Evolutionary conservation across 208 protist species (phyloP).

Genomic region (Acanthamoeba polyphaga): DNA sequence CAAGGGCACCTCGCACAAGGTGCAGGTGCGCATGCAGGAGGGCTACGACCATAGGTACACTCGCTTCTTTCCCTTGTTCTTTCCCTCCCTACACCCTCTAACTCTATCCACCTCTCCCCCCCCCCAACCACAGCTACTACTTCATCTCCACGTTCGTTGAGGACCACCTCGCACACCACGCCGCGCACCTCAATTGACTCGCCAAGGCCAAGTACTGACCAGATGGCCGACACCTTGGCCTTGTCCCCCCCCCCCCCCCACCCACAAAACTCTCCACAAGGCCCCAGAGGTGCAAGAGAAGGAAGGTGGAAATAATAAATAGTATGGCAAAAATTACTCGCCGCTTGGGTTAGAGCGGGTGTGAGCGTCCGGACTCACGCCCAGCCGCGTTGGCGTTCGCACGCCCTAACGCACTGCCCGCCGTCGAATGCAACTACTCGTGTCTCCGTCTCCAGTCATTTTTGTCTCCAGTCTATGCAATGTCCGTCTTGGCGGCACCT

Average conservation of each 20-base stretch:
- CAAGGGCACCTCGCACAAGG: slow-evolving; percentile 1
- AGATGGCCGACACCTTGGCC: not conserved
- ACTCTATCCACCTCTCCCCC: not conserved
- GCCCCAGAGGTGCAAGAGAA: no score
- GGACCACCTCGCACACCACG: slow-evolving; percentile 85
- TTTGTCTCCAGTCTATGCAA: not conserved
- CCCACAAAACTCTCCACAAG: no score
- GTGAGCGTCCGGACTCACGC: no score
- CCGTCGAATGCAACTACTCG: no score
- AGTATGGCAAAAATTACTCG: no score
- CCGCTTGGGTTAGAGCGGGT: no score
- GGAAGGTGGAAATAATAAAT: no score
- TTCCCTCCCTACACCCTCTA: not conserved
- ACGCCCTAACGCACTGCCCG: no score
- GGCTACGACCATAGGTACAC: slow-evolving; percentile 77
- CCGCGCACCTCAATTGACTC: slow-evolving; percentile 53
- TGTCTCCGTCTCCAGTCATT: no score
- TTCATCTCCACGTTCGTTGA: slow-evolving; percentile 89
- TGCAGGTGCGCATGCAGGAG: slow-evolving; percentile 81
- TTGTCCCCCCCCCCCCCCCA: no score
- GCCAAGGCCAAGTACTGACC: slow-evolving; percentile 18
- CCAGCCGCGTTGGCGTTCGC: no score
- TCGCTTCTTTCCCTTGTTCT: not conserved
- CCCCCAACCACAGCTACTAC: slow-evolving; percentile 85
- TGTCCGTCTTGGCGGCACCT: slow-evolving; percentile 11